Base-by-base conservation (phyloP, 192 early-diverging fungal species). In the Allomyces macrogynus region DNA sequence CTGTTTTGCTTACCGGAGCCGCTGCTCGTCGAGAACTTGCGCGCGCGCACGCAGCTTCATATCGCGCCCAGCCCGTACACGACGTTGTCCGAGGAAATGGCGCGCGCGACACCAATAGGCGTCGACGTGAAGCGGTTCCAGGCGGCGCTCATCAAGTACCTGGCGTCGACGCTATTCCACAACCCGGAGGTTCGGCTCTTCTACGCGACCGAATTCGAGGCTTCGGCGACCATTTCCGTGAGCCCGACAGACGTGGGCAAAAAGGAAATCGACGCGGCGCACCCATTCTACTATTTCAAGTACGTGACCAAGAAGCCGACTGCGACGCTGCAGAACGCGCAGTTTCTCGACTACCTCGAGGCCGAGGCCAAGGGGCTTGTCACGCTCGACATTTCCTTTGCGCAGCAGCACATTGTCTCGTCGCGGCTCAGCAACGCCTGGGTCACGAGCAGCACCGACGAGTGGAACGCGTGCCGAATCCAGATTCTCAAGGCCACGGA, bases 251-350 rank as follows among this genome's bases (percentile, higher is more conserved):
- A 86, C 40, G 86, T 84, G 64, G 95, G 92, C 0, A 68, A 75
- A 24, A 75, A 66, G 27, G 84, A 84, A 64, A 91, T 98, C 65
- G 84, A 89, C 60, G 79, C 79, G 12, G 73, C 81, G 14, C 91
- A 95, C 65, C 80, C 86, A 1, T 89, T 84, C 63, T 73, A 87
- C 72, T 80, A 84, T 4, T 92, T 93, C 78, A 93, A 94, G 78
- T 94, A 85, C 44, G 67, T 98, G 61, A 69, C 71, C 18, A 78
- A 84, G 42, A 95, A 93, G 70, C 89, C 84, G 18, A 73, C 86
- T 8, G 72, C 71, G 1, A 81, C 78, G 43, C 91, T 92, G 23
- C 78, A 80, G 10, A 76, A 81, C 63, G 86, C 80, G 3, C 83
- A 89, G 73, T 92, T 91, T 72, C 68, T 92, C 32, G 80, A 82